Evolutionary conservation across 768 basidiomycete species (phyloP), one percentile per base, ranked within the genome.

Genomic region (Guyanaporus albipodus): DNA sequence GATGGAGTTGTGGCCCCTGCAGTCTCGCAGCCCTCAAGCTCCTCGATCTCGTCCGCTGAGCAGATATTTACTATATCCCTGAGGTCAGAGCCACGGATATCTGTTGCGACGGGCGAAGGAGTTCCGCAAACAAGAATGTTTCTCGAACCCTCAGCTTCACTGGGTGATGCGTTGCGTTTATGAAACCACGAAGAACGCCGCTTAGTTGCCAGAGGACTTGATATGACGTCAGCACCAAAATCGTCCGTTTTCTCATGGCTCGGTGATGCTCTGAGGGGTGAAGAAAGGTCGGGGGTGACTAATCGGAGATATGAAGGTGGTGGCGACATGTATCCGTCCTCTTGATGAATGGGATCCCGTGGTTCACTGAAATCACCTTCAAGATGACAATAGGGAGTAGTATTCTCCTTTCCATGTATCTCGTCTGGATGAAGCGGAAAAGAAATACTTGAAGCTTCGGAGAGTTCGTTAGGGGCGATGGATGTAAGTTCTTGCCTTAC

Each of bases 321-420:
- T 14, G 87, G 87, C n/a, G 88, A 88, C 43, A 86, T 72, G 64
- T 91, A 91, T 14, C 89, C 88, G 50, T 87, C 87, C 60, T 91
- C 89, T 66, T 88, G 88, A 58, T 73, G 71, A 14, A 87, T 79
- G 9, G 55, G 58, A 42, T 78, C 72, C 27, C 61, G 55, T 37
- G 49, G 57, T 21, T 72, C 62, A 24, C 71, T 67, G 8, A 70
- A 67, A 48, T 77, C 69, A 31, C 69, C 66, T 46, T 74, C 73
- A 46, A 68, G 62, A 42, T 70, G 67, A 18, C 56, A 56, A 33
- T 67, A 67, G 28, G 68, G 68, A 31, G 68, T 65, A 18, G 68
- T 67, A 42, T 70, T 71, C 17, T 70, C 75, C 38, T 68, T 64
- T 50, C 64, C 62, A 8, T 68, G 61, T 34, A 66, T 52, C 41